Base-by-base conservation (phyloP, 148 eudicot genomes). In the Vaccinium corymbosum region DNA sequence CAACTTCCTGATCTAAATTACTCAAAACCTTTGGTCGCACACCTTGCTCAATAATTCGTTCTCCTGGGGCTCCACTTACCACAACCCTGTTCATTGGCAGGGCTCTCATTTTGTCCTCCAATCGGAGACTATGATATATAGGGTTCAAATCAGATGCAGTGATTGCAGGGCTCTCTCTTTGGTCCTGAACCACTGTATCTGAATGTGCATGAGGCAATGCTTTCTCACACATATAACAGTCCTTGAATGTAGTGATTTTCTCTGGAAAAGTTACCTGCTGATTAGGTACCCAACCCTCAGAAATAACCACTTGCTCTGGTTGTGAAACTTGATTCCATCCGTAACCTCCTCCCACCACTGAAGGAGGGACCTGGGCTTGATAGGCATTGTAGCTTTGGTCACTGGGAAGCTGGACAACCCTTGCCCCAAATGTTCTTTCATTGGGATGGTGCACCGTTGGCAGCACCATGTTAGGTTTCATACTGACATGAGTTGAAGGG, bases 151-250 rank as follows among this genome's bases (percentile, higher is more conserved):
- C 97, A 83, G 93, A 68, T 4, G 59, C 32, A 53, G 89, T 81
- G 83, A 83, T 81, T 51, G 87, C 48, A 83, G 91, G 86, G 84
- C 85, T 83, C 74, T 87, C 91, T 86, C 87, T 93, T 81, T 85
- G 91, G 50, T 92, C 94, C 78, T 91, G 94, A 51, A 91, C 92
- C 5, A 93, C 74, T 29, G 92, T 82, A 84, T 96, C 99, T 10
- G 99, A 96, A 90, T 96, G 98, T 66, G 95, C 97, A 89, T 96
- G 99, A 62, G 99, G 98, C 84, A 94, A 89, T 79, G 91, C 92
- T 88, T 93, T 96, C 83, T 94, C 95, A 89, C 97, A 96, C 97
- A 93, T 89, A 62, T 84, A 64, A 88, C 98, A 96, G 82, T 91
- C 94, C 29, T 83, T 87, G 16, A 85, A 82, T 71, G 83, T 87